Conservation (phyloP, 2,329 filamentous ascomycete species). For the Alternaria sp. region DNA sequence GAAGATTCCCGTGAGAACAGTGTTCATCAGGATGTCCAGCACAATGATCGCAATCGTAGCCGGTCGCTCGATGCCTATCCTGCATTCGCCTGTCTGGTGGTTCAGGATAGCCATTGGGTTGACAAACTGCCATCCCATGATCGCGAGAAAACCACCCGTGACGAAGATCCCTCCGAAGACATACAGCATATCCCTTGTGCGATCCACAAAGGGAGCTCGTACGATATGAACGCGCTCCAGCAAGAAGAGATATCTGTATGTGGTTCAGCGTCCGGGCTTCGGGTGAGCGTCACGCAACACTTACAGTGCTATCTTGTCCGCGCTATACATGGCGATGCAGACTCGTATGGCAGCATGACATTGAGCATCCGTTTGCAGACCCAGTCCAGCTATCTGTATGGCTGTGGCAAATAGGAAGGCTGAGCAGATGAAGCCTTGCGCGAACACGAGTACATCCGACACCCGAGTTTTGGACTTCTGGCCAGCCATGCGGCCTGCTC, state of each 20-base stretch:
- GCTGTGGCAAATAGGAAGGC: constrained; percentile 37
- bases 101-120: constrained; percentile 36
- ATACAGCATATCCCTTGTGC: constrained; percentile 43
- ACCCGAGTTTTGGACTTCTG: constrained; percentile 14
- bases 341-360: constrained; percentile 44
- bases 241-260: constrained; percentile 44
- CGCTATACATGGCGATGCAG: constrained; percentile 47
- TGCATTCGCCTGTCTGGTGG: constrained; percentile 35
- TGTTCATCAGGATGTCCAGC: constrained; percentile 44
- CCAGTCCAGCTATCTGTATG: constrained; percentile 36
- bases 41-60: constrained; percentile 40
- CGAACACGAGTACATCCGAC: constrained; percentile 25
- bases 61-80: constrained; percentile 43
- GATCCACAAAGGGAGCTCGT: constrained; percentile 35
- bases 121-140: constrained; percentile 30
- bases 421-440: constrained; percentile 24
- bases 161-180: constrained; percentile 29
- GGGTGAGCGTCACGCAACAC: not conserved
- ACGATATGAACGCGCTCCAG: constrained; percentile 49
- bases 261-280: not conserved
- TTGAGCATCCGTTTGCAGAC: constrained; percentile 27
- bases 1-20: constrained; percentile 44
- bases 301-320: constrained; percentile 38
- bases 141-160: constrained; percentile 25
- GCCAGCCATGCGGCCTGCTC: constrained; percentile 23